Conservation (phyloP, 768 basidiomycete species). For the Punctularia strigosozonata region DNA sequence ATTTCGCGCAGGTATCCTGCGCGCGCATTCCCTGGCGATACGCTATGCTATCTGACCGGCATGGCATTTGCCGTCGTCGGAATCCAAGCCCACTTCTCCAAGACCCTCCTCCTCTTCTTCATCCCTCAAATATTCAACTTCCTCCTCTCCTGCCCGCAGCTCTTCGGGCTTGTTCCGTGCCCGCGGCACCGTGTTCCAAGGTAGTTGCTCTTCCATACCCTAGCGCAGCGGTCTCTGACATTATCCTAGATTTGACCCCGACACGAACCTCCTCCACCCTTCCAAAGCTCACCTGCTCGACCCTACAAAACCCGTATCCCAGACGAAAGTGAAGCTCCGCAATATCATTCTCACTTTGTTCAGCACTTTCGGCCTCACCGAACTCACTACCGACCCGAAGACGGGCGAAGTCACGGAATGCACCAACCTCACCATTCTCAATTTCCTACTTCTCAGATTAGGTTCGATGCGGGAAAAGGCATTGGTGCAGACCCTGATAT, state of each 20-base stretch:
- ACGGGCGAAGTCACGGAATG: conserved; percentile 53
- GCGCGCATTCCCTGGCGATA: conserved; percentile 90
- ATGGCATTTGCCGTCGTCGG: conserved; percentile 99
- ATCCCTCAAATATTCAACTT: conserved; percentile 99
- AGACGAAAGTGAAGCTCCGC: conserved; percentile 46
- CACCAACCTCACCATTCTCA: conserved; percentile 88
- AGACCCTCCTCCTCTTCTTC: conserved; percentile 93
- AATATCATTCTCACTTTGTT: conserved; percentile 46
- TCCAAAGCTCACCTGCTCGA: conserved; percentile 53
- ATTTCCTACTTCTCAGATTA: conserved; percentile 65
- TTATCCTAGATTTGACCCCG: conserved; percentile 50
- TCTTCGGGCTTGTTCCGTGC: conserved; percentile 89
- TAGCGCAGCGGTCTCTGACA: neutral
- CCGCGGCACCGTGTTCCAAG: conserved; percentile 89
- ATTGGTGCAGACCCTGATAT: conserved; percentile 63
- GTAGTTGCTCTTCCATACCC: conserved; percentile 27
- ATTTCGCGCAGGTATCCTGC: conserved; percentile 75
- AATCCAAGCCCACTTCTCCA: conserved; percentile 95
- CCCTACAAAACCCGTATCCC: too few species aligned
- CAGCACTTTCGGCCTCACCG: conserved; percentile 51
- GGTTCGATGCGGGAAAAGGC: conserved; percentile 82
- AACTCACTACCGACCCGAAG: conserved; percentile 42
- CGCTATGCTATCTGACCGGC: conserved; percentile 92
- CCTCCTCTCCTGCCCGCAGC: conserved; percentile 83
- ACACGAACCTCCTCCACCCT: conserved; percentile 69